phyloP scores from a whole-genome alignment of 1,139 yeast genomes.

The Wickerhamomyces sp. region DNA sequence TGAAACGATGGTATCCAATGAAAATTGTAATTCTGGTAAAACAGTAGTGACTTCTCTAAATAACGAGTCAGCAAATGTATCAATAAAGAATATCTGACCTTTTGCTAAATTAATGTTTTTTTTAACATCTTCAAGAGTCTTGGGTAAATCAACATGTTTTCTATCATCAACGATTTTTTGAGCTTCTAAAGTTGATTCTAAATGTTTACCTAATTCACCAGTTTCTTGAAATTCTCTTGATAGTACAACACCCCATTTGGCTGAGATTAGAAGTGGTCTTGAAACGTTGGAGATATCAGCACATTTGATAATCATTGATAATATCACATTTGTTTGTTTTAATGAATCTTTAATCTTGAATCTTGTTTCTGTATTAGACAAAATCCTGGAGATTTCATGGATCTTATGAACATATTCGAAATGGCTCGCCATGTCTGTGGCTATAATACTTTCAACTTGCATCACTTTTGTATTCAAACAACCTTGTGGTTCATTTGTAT shows the following conservation, averaged over 20 bases:
- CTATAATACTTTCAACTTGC: constrained; percentile 49
- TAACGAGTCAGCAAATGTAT: constrained; percentile 73
- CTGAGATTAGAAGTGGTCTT: constrained; percentile 67
- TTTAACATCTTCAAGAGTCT: constrained; percentile 30
- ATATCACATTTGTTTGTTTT: constrained; percentile 41
- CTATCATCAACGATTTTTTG: constrained; percentile 16
- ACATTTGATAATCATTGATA: constrained; percentile 75
- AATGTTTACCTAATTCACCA: constrained; percentile 43
- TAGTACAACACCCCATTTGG: constrained; percentile 82
- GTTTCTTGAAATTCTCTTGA: constrained; percentile 76
- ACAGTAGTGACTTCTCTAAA: constrained; percentile 58
- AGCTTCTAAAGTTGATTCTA: constrained; percentile 22
- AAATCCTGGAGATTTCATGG: constrained; percentile 21
- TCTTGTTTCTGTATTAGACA: constrained; percentile 11
- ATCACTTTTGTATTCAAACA: constrained; percentile 26
- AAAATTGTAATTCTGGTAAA: constrained; percentile 51
- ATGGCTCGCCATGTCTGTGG: constrained; percentile 95
- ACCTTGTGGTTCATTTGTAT: constrained; percentile 8
- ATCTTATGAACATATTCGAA: constrained; percentile 59
- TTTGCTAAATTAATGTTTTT: constrained; percentile 49
- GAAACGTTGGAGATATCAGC: constrained; percentile 94
- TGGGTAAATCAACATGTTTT: constrained; percentile 16
- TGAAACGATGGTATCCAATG: constrained; percentile 33
- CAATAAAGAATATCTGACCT: constrained; percentile 84
- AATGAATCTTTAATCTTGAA: constrained; percentile 11